Conservation (phyloP, 345 rosid genomes). For the Trapa bicornis region DNA sequence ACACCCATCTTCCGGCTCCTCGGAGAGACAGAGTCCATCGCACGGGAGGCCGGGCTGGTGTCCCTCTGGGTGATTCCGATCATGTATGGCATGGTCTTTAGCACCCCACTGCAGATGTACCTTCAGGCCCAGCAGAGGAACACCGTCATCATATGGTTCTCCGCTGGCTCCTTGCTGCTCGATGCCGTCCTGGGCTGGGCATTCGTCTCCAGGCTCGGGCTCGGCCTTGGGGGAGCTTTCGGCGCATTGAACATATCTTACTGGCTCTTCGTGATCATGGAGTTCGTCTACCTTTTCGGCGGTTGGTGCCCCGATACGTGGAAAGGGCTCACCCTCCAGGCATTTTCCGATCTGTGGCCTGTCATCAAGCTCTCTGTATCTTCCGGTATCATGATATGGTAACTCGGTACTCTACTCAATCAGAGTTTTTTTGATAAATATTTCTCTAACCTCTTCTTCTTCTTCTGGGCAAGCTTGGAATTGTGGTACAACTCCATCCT, state of each 20-base stretch:
- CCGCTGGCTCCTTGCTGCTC: constrained; percentile 6
- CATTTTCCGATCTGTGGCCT: constrained; percentile 14
- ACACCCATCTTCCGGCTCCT: constrained; percentile 12
- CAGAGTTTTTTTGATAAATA: neutral
- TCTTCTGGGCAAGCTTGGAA: constrained; percentile 14
- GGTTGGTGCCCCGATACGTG: constrained; percentile 18
- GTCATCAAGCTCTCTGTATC: constrained; percentile 20
- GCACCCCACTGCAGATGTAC: constrained; percentile 19
- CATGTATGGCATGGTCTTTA: constrained; percentile 15
- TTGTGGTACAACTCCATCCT: constrained; percentile 22
- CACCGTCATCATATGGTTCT: constrained; percentile 14
- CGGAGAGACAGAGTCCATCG: constrained; percentile 14
- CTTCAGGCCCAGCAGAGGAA: constrained; percentile 22
- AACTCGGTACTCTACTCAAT: neutral
- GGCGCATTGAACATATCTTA: constrained; percentile 11
- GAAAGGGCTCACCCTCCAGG: constrained; percentile 13
- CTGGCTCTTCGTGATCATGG: constrained; percentile 9
- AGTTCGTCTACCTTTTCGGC: constrained; percentile 13
- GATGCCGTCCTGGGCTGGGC: constrained; percentile 15
- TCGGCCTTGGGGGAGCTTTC: constrained; percentile 12
- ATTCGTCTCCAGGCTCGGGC: constrained; percentile 8
- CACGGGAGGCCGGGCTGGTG: constrained; percentile 9
- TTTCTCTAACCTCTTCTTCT: neutral
- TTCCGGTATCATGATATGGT: constrained; percentile 19
- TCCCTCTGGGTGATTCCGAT: constrained; percentile 22